A percentile compares a stretch with the other conserved stretches of the same genome.
phyloP scores from a whole-genome alignment of 805 yeast species.

The Lipomyces spencermartinsiae region DNA sequence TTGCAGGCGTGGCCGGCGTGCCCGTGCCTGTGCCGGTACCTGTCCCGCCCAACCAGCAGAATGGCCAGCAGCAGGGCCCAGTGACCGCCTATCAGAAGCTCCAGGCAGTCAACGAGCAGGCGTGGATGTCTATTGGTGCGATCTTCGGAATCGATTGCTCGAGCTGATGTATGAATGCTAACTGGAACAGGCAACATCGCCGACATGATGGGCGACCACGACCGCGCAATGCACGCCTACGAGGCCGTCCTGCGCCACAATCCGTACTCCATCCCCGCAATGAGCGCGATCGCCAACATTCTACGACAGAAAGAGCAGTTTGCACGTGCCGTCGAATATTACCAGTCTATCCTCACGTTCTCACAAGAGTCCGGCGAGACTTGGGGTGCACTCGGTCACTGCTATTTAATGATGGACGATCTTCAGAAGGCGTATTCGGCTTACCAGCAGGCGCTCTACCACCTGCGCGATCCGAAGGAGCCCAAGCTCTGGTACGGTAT shows the following conservation, averaged over 20 bases:
- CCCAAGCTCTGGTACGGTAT: conserved; percentile 99
- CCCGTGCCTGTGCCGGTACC: conserved; percentile 20
- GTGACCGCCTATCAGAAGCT: conserved; percentile 38
- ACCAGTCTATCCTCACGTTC: conserved; percentile 81
- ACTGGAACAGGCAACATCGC: conserved; percentile 87
- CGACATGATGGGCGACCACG: conserved; percentile 85
- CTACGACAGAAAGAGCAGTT: conserved; percentile 89
- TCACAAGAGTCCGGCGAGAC: conserved; percentile 92
- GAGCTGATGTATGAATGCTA: conserved; percentile 62
- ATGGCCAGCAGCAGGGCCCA: conserved; percentile 28
- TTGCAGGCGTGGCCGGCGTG: background rate
- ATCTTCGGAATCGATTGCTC: background rate
- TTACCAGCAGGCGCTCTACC: conserved; percentile 93
- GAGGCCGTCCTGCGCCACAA: conserved; percentile 86
- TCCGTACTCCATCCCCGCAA: conserved; percentile 83
- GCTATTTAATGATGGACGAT: conserved; percentile 96
- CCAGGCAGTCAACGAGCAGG: conserved; percentile 39
- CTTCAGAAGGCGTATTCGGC: conserved; percentile 94
- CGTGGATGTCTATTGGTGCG: conserved; percentile 39
- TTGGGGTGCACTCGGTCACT: conserved; percentile 90
- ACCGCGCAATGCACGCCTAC: conserved; percentile 85
- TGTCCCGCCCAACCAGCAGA: conserved; percentile 17
- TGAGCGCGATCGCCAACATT: conserved; percentile 84
- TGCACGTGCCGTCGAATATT: conserved; percentile 91
- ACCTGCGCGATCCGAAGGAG: conserved; percentile 88